These are phyloP conservation scores for Pseudocercospora pini-densiflorae DNA, from an alignment of 2,329 filamentous ascomycete genomes.

Conservation along the genomic window DNA sequence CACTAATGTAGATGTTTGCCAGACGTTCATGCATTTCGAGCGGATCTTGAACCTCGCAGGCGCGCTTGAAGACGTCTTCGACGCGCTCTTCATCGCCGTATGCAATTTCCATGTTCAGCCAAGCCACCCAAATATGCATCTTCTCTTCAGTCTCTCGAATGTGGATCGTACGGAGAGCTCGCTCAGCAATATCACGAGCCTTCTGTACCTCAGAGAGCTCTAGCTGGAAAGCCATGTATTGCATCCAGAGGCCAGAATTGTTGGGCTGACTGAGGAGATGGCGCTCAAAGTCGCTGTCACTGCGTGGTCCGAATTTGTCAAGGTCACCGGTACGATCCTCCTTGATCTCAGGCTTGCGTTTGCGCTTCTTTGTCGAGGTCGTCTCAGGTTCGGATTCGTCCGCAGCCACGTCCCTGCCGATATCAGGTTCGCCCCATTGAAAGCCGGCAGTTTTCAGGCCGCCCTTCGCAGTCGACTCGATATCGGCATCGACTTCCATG, in stretches of 20 bases:
- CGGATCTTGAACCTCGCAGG: conserved; percentile 91
- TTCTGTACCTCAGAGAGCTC: conserved; percentile 87
- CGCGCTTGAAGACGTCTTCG: conserved; percentile 86
- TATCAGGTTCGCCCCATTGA: conserved; percentile 76
- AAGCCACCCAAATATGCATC: conserved; percentile 91
- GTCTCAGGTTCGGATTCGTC: conserved; percentile 60
- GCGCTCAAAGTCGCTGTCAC: conserved; percentile 89
- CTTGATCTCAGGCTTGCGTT: conserved; percentile 77
- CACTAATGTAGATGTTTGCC: conserved; percentile 93
- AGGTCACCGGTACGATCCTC: conserved; percentile 92
- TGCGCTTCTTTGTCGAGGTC: conserved; percentile 55
- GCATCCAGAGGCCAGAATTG: conserved; percentile 90
- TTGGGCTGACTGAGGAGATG: conserved; percentile 90
- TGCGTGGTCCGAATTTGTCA: conserved; percentile 85
- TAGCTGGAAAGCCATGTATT: conserved; percentile 99
- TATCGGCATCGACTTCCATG: conserved; percentile 44
- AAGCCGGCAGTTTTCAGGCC: conserved; percentile 75
- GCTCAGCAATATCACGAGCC: conserved; percentile 86
- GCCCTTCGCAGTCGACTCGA: conserved; percentile 40
- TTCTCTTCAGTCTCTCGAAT: conserved; percentile 91
- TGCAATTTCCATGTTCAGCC: conserved; percentile 90
- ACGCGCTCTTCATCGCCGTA: conserved; percentile 78
- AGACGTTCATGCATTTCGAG: conserved; percentile 88
- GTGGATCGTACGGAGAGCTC: conserved; percentile 88
- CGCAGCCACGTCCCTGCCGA: conserved; percentile 55